Evolutionary conservation across 2,329 filamentous ascomycete genomes (phyloP), one percentile per base, ranked within the genome.

Genomic region (Penicillium sumatraense): DNA sequence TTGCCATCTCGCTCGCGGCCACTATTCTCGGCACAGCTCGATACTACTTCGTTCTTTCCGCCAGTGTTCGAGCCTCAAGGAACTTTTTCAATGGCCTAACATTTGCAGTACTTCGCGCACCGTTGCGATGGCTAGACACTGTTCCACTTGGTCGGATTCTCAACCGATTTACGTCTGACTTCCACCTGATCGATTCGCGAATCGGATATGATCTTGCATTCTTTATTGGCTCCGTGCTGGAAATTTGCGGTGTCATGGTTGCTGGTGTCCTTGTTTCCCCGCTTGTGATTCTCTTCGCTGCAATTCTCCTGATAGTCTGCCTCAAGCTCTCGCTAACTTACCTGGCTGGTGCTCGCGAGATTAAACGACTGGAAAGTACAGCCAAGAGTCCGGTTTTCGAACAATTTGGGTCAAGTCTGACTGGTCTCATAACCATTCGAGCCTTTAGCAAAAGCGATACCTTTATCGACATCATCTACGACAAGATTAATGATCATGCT

Each of bases 301-400:
- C 81, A 4, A 55, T 84, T 4, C 78, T 93, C 1, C 74, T 91
- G 1, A 59, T 75, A 0, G 71, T 87, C 9, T 87, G 83, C 59
- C 67, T 83, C 9, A 61, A 53, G 16, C 42, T n/a, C 72, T 59
- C 54, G 16, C 21, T 58, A 8, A 83, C 56, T 82, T 95, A 90
- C 66, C 80, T 95, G 5, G 75, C 82, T n/a, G 89, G 83, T 1
- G 89, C 89, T 0, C 81, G 90, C 35, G 89, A 91, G 27, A 81
- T 89, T 57, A 93, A 93, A 75, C 82, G 90, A 5, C 81, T 93
- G 1, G 90, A 93, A 71, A 90, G 87, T 60, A 90, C 83, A 3
- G 83, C 86, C 52, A 93, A 91, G 72, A 90, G 87, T 0, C 90
- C 90, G 0, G 86, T 93, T 1, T 93, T 91, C 63, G 90, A 93